Conservation (phyloP, 208 protist genomes). For the Trypanosoma avium region DNA sequence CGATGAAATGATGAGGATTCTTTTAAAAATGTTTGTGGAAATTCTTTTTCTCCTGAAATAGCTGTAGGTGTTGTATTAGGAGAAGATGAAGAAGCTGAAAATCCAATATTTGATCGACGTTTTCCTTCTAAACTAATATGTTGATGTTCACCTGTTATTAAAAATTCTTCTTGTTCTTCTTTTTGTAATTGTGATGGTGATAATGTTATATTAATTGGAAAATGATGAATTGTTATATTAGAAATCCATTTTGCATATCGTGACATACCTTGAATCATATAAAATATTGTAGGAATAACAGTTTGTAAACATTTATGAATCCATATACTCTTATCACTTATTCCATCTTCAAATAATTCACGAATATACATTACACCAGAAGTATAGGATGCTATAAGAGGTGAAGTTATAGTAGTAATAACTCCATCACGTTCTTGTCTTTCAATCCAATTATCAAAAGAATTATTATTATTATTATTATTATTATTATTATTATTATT, state of each 20-base stretch:
- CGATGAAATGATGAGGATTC: too few relatives aligned
- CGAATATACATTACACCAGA: constrained; percentile 13
- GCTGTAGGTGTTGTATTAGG: too few relatives aligned
- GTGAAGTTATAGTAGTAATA: neutral
- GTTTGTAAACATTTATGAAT: constrained; percentile 13
- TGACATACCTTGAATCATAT: constrained; percentile 16
- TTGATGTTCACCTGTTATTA: neutral
- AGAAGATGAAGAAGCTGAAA: too few relatives aligned
- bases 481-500: neutral
- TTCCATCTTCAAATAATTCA: constrained; percentile 12
- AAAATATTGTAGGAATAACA: constrained; percentile 14
- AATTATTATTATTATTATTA: neutral
- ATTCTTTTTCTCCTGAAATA: too few relatives aligned
- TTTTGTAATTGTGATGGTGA: neutral
- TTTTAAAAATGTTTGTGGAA: too few relatives aligned
- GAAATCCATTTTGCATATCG: constrained; percentile 14
- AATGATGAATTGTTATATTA: constrained; percentile 2
- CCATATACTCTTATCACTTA: constrained; percentile 16
- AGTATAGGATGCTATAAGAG: neutral
- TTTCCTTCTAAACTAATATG: too few relatives aligned
- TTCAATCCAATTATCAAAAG: constrained; percentile 15
- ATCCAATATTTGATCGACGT: too few relatives aligned
- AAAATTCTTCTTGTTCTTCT: constrained; percentile 1
- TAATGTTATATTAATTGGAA: neutral
- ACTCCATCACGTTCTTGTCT: neutral